Conservation (phyloP, 2,329 filamentous ascomycete species). For the Aspergillus neotritici region DNA sequence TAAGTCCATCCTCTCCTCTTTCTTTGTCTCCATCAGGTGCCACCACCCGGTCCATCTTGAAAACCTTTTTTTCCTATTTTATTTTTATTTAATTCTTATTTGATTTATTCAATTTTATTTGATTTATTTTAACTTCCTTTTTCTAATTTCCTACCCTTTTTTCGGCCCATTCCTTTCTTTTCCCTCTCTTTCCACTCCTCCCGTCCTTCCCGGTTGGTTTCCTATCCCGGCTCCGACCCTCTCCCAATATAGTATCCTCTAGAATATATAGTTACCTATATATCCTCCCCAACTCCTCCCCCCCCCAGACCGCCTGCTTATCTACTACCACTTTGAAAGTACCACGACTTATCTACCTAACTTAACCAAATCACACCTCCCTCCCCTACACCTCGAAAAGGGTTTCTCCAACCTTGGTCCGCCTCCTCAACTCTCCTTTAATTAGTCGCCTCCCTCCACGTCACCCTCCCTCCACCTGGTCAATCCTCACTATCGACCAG, state of each 20-base stretch:
- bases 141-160: no score
- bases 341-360: no score
- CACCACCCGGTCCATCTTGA: not conserved
- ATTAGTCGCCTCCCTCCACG: constrained; percentile 4
- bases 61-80: not conserved
- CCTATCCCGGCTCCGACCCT: not conserved
- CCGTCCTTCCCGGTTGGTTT: constrained; percentile 20
- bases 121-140: no score
- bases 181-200: constrained; percentile 11
- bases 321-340: no score
- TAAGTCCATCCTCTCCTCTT: not conserved
- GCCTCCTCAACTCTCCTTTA: not conserved
- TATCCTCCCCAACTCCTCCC: no score
- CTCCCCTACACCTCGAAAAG: constrained; percentile 1
- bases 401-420: not conserved
- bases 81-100: constrained; percentile 7
- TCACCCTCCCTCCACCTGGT: constrained; percentile 4
- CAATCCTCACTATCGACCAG: no score
- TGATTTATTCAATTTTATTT: not conserved
- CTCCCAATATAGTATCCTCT: constrained; percentile 1
- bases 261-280: no score
- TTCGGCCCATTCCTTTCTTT: not conserved
- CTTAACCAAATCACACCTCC: not conserved
- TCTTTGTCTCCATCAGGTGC: constrained; percentile 5
- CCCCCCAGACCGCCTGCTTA: not conserved